phyloP scores from a whole-genome alignment of 2,329 filamentous ascomycete genomes.

The Fusarium globosum region DNA sequence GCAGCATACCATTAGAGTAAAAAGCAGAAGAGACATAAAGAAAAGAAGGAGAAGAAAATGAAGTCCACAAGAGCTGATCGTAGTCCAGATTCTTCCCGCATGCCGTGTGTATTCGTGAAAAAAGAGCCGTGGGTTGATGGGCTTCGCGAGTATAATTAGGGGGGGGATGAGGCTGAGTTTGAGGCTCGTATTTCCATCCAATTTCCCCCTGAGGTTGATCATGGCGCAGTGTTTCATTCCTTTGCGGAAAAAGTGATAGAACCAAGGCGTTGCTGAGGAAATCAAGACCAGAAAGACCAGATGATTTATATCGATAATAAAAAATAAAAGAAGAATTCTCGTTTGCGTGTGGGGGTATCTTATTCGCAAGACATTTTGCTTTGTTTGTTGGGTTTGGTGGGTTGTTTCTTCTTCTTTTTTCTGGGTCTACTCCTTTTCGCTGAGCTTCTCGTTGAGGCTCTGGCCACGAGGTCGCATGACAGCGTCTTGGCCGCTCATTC shows the following conservation, averaged over 20 bases:
- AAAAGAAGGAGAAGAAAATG: not conserved
- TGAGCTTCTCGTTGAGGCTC: constrained; percentile 52
- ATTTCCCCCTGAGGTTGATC: constrained; percentile 2
- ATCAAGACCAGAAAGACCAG: constrained; percentile 9
- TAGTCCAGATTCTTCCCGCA: constrained; percentile 12
- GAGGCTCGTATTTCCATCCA: constrained; percentile 12
- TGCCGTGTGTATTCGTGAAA: constrained; percentile 28
- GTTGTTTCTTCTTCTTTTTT: constrained; percentile 5
- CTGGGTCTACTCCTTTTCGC: constrained; percentile 35
- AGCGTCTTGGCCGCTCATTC: constrained; percentile 91
- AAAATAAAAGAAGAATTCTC: constrained; percentile 4
- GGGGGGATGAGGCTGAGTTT: constrained; percentile 9
- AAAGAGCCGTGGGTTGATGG: constrained; percentile 4
- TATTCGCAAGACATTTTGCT: constrained; percentile 32
- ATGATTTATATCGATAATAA: constrained; percentile 10
- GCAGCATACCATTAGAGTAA: constrained; percentile 30
- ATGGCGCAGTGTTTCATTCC: constrained; percentile 12
- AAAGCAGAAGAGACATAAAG: constrained; percentile 4
- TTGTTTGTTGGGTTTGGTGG: constrained; percentile 13
- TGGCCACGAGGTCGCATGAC: constrained; percentile 73
- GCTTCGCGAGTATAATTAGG: constrained; percentile 17
- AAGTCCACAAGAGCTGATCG: constrained; percentile 1
- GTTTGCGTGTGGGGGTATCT: constrained; percentile 28
- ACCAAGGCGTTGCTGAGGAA: constrained; percentile 1
- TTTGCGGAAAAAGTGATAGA: constrained; percentile 1